A percentile compares a stretch with the other conserved stretches of the same genome.
These are phyloP conservation scores for Sclerotinia subarctica DNA, from an alignment of 2,329 filamentous ascomycete species.

Conservation along the genomic window DNA sequence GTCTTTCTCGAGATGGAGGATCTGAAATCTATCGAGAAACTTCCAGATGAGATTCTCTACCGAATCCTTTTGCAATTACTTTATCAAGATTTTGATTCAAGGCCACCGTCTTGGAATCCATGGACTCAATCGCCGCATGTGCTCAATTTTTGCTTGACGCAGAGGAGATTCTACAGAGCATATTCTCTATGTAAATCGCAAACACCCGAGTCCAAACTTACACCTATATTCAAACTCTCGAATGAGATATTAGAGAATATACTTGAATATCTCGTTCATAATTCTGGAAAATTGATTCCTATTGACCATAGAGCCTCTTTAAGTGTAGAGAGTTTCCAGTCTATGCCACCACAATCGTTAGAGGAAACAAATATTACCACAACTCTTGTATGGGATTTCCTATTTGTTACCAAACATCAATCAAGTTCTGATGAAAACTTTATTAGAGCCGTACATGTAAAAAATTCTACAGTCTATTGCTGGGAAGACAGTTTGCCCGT, in stretches of 20 bases:
- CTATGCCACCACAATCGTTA: slow-evolving; percentile 31
- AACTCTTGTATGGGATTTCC: slow-evolving; percentile 38
- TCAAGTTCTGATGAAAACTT: slow-evolving; percentile 3
- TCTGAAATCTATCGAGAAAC: slow-evolving; percentile 18
- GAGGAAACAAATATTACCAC: slow-evolving; percentile 41
- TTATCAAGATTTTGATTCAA: slow-evolving; percentile 12
- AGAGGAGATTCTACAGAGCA: slow-evolving; percentile 20
- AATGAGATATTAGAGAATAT: slow-evolving; percentile 23
- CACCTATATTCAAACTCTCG: slow-evolving; percentile 25
- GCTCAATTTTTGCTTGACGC: slow-evolving; percentile 18
- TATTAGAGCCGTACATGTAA: slow-evolving; percentile 45
- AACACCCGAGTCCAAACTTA: slow-evolving; percentile 12
- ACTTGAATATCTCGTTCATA: slow-evolving; percentile 45
- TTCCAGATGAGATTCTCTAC: slow-evolving; percentile 22
- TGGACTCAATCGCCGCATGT: slow-evolving; percentile 16
- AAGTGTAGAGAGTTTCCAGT: slow-evolving; percentile 52
- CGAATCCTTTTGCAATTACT: slow-evolving; percentile 17
- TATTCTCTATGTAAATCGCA: slow-evolving; percentile 18
- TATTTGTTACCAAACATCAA: not conserved
- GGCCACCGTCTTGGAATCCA: slow-evolving; percentile 10
- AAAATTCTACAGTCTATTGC: slow-evolving; percentile 49
- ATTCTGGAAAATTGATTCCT: slow-evolving; percentile 48
- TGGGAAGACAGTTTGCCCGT: slow-evolving; percentile 50
- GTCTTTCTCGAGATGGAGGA: slow-evolving; percentile 11
- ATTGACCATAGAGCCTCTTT: slow-evolving; percentile 50